These are phyloP conservation scores for Boechera stricta DNA, from an alignment of 345 rosid species.

Conservation along the genomic window DNA sequence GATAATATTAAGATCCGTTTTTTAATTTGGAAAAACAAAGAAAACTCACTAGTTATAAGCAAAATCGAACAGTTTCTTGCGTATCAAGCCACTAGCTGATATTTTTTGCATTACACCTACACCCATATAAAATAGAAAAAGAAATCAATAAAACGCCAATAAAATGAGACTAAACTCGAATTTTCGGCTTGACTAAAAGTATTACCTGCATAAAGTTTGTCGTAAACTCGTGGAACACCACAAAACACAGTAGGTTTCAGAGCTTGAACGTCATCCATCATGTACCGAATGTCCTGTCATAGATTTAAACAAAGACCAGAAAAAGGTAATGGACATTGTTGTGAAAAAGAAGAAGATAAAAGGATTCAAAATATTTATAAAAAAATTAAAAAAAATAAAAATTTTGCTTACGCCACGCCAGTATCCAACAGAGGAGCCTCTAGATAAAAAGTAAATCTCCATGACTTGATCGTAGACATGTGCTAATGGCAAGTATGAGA, in stretches of 20 bases:
- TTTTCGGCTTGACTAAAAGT: not conserved
- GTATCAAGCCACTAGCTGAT: constrained; percentile 66
- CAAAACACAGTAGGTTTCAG: constrained; percentile 82
- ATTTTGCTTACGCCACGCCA: constrained; percentile 79
- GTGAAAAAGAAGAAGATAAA: constrained; percentile 1
- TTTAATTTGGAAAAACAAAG: constrained; percentile 3
- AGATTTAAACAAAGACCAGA: not conserved
- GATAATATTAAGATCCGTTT: too few relatives aligned
- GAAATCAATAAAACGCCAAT: not conserved
- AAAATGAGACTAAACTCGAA: not conserved
- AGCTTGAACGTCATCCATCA: constrained; percentile 88
- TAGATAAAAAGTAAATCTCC: constrained; percentile 75
- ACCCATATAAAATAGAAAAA: constrained; percentile 35
- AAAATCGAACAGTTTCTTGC: constrained; percentile 68
- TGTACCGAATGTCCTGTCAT: constrained; percentile 66
- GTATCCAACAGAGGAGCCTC: constrained; percentile 84
- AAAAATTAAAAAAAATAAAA: not conserved
- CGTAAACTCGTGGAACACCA: constrained; percentile 92
- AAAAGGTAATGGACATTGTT: not conserved
- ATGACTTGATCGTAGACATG: constrained; percentile 87
- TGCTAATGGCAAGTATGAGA: constrained; percentile 95
- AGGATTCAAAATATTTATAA: not conserved
- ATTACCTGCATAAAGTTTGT: constrained; percentile 75
- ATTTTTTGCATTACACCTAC: constrained; percentile 75
- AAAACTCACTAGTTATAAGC: constrained; percentile 85